Percentiles rank a stretch among this genome's conserved stretches.
Evolutionary conservation across 345 rosid species (phyloP).

Genomic region (Aquilaria malaccensis): DNA sequence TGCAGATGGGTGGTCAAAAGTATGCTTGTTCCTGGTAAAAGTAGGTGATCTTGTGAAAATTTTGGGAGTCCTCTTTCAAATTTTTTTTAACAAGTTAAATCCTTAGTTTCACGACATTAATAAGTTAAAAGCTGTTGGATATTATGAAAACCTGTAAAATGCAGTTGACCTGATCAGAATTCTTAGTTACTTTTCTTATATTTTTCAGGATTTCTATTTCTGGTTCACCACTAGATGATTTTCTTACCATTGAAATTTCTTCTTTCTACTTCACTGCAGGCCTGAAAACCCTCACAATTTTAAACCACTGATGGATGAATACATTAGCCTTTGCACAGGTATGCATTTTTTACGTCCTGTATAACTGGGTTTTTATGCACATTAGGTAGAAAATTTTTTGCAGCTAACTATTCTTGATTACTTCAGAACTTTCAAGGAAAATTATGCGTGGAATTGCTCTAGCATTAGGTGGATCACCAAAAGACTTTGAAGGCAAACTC

Average conservation of each 20-base stretch:
- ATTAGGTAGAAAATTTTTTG: slow-evolving; percentile 1
- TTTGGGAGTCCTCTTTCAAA: too few relatives aligned
- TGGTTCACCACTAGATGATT: too few relatives aligned
- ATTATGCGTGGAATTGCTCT: slow-evolving; percentile 72
- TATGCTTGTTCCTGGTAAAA: too few relatives aligned
- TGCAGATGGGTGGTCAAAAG: too few relatives aligned
- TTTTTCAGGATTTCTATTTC: too few relatives aligned
- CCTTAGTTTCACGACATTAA: too few relatives aligned
- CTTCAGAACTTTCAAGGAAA: slow-evolving; percentile 63
- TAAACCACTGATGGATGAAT: slow-evolving; percentile 60
- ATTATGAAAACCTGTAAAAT: neutral
- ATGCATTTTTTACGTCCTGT: slow-evolving; percentile 7
- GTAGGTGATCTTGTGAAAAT: too few relatives aligned
- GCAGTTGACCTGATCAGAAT: too few relatives aligned
- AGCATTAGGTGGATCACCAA: slow-evolving; percentile 57
- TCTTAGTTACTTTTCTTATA: too few relatives aligned
- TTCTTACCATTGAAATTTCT: neutral
- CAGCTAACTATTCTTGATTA: slow-evolving; percentile 7
- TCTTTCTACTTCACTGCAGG: slow-evolving; percentile 31
- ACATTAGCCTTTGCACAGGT: slow-evolving; percentile 64
- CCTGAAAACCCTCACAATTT: slow-evolving; percentile 54
- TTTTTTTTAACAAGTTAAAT: too few relatives aligned
- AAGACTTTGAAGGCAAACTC: slow-evolving; percentile 65
- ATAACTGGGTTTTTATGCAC: neutral
- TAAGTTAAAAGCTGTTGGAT: too few relatives aligned